phyloP scores from a whole-genome alignment of 768 basidiomycete genomes.

The Scleroderma citrinum region DNA sequence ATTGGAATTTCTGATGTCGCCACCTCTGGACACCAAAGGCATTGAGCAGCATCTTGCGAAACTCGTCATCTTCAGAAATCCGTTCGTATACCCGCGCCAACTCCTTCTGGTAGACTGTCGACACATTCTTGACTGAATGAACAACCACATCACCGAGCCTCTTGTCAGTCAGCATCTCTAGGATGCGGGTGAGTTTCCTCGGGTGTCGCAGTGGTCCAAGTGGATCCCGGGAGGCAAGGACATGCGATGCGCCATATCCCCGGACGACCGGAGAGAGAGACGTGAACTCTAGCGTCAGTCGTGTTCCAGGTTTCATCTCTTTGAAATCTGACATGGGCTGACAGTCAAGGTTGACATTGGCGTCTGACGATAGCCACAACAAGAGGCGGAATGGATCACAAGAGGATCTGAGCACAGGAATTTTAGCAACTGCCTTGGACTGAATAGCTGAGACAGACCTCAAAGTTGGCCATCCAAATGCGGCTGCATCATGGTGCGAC shows the following conservation, averaged over 20 bases:
- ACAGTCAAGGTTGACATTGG: conserved; percentile 20
- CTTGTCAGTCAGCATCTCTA: conserved; percentile 28
- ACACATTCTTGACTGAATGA: conserved; percentile 35
- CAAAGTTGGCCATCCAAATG: background rate
- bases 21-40: conserved; percentile 32
- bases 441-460: background rate
- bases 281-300: conserved; percentile 30
- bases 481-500: background rate
- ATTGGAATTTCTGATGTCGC: conserved; percentile 42
- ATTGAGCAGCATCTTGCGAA: conserved; percentile 9
- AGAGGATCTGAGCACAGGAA: background rate
- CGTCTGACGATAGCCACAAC: conserved; percentile 3
- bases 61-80: conserved; percentile 6
- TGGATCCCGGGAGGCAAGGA: conserved; percentile 27
- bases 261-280: conserved; percentile 33
- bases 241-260: conserved; percentile 31
- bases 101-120: conserved; percentile 24
- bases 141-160: conserved; percentile 24
- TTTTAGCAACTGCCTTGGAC: background rate
- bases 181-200: conserved; percentile 31
- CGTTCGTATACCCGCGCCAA: conserved; percentile 7
- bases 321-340: conserved; percentile 9
- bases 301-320: conserved; percentile 12
- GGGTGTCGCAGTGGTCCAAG: conserved; percentile 31
- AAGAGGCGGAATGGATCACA: conserved; percentile 11